Conservation (phyloP, 352 stramenopile species). For the Globisporangium solare region DNA sequence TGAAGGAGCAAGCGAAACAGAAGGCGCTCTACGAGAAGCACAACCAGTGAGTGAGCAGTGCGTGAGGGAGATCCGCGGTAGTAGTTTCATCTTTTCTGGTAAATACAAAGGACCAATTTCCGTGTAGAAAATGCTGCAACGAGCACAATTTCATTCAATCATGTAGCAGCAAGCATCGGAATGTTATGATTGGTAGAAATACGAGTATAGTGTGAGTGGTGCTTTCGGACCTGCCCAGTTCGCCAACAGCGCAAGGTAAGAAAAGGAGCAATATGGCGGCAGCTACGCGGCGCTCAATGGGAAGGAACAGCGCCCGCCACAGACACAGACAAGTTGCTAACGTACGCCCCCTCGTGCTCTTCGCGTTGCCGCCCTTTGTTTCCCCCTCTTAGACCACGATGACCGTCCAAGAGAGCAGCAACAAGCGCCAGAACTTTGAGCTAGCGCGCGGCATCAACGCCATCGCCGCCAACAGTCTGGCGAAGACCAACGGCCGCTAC, state of each 20-base stretch:
- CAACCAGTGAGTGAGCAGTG: slow-evolving; percentile 23
- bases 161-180: background rate
- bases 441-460: slow-evolving; percentile 77
- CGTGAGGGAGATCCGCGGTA: background rate
- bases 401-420: slow-evolving; percentile 12
- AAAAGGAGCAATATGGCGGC: no score
- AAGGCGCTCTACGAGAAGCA: slow-evolving; percentile 88
- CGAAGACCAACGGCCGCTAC: slow-evolving; percentile 51
- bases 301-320: no score
- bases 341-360: no score
- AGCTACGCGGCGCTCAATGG: no score
- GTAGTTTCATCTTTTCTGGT: background rate
- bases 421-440: slow-evolving; percentile 51
- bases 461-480: slow-evolving; percentile 63
- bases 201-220: background rate
- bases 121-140: background rate
- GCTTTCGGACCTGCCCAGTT: no score
- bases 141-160: background rate
- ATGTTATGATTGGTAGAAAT: background rate
- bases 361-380: no score
- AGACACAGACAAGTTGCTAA: background rate
- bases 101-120: no score
- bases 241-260: no score
- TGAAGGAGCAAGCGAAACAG: slow-evolving; percentile 96
- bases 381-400: background rate